Conservation (phyloP, 495 filamentous ascomycete genomes). For the Clavariopsis aquatica region DNA sequence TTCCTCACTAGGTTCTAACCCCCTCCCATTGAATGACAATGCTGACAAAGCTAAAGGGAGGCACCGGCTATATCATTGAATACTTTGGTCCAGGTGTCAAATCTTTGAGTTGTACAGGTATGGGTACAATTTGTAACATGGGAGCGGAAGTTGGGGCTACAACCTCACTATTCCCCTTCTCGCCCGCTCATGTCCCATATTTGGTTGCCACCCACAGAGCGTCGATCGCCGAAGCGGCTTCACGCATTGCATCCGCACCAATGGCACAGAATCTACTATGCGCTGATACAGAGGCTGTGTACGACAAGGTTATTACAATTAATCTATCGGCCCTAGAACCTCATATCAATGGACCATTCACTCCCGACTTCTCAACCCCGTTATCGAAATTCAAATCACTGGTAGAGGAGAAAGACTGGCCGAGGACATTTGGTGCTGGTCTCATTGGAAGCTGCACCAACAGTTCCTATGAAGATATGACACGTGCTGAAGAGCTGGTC, state of each 20-base stretch:
- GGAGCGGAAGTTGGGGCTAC: slow-evolving; percentile 92
- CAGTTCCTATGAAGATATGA: slow-evolving; percentile 98
- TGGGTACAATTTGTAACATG: slow-evolving; percentile 94
- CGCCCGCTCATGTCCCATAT: slow-evolving; percentile 69
- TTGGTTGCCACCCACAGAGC: slow-evolving; percentile 79
- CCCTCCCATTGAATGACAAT: not conserved
- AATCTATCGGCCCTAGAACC: slow-evolving; percentile 88
- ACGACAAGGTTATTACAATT: slow-evolving; percentile 91
- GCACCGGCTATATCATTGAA: slow-evolving; percentile 92
- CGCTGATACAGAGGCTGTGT: slow-evolving; percentile 78
- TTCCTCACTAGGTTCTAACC: too few relatives aligned
- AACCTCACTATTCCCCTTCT: slow-evolving; percentile 90
- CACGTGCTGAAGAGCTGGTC: slow-evolving; percentile 84
- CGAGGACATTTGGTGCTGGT: slow-evolving; percentile 82
- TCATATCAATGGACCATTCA: slow-evolving; percentile 97
- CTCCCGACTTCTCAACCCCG: slow-evolving; percentile 90
- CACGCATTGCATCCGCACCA: slow-evolving; percentile 45
- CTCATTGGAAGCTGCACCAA: slow-evolving; percentile 98
- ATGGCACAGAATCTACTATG: slow-evolving; percentile 60
- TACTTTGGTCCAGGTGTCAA: slow-evolving; percentile 89
- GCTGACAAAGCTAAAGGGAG: slow-evolving; percentile 54
- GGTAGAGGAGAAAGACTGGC: slow-evolving; percentile 84
- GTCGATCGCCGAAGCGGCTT: slow-evolving; percentile 66
- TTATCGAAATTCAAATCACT: slow-evolving; percentile 82
- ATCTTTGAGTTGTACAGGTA: slow-evolving; percentile 85